Evolutionary conservation across 1,139 yeast genomes (phyloP).

Genomic region (Protomyces arabidopsidicola): DNA sequence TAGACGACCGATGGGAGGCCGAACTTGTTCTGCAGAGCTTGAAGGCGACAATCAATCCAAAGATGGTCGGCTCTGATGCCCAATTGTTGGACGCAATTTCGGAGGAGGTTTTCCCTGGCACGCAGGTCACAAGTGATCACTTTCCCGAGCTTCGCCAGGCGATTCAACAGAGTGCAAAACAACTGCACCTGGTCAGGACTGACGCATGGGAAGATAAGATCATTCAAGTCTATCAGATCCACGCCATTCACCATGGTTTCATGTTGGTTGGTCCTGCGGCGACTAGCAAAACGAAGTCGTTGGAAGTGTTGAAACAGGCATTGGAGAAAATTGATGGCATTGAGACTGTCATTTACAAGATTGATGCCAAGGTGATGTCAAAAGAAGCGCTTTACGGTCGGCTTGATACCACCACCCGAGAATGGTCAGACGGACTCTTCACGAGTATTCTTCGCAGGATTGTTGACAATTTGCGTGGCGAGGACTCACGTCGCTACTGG

Average conservation of each 20-base stretch:
- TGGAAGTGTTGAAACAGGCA: constrained; percentile 50
- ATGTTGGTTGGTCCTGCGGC: constrained; percentile 78
- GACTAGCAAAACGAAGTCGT: constrained; percentile 62
- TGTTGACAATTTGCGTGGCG: constrained; percentile 57
- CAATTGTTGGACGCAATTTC: constrained; percentile 41
- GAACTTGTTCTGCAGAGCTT: constrained; percentile 53
- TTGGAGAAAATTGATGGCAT: constrained; percentile 42
- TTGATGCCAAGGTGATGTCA: constrained; percentile 71
- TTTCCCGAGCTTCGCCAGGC: constrained; percentile 32
- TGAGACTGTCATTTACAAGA: constrained; percentile 46
- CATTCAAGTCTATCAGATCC: constrained; percentile 59
- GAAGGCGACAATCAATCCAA: constrained; percentile 59
- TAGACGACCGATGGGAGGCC: constrained; percentile 39
- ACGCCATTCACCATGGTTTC: constrained; percentile 67
- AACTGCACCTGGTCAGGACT: constrained; percentile 37
- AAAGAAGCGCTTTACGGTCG: constrained; percentile 68
- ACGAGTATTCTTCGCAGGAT: constrained; percentile 63
- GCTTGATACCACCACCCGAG: constrained; percentile 71
- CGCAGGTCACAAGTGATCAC: constrained; percentile 34
- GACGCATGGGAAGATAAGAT: constrained; percentile 54
- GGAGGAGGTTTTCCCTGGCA: constrained; percentile 37
- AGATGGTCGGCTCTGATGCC: constrained; percentile 54
- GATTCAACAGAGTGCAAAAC: constrained; percentile 35
- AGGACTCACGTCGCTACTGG: constrained; percentile 57
- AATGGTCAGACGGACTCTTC: constrained; percentile 88